Evolutionary conservation across 2,329 filamentous ascomycete genomes (phyloP), one percentile per base, ranked within the genome.

Genomic region (Cephalotrichum gorgonifer): DNA sequence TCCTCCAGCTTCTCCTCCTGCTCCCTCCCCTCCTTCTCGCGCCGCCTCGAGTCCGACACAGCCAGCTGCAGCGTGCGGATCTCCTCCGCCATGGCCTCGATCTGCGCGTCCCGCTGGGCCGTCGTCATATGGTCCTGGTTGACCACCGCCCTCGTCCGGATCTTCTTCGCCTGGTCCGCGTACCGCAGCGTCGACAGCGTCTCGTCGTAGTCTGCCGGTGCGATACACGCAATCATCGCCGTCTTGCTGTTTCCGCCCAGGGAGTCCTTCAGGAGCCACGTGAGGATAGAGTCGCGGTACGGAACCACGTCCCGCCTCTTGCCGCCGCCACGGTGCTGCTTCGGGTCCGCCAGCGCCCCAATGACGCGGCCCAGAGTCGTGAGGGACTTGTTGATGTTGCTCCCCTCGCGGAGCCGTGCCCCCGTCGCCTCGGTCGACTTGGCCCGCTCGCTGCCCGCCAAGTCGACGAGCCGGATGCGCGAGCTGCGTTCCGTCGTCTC

Each of bases 361-460:
- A 98, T 98, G 44, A 98, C 93, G 48, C 93, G 85, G 4, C 93
- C 93, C 9, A 98, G 79, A 0, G 93, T 97, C 1, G 91, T 96
- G 33, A 98, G 79, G 9, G 91, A 97, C 69, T 97, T 96, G 75
- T 98, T 98, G 78, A 98, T 98, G 65, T 97, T 96, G 59, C 88
- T 91, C 46, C 93, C 93, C 68, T 98, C 93, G 50, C 91, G 84
- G 22, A 98, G 78, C 28, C 93, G 83, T 58, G 85, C 83, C 12
- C 93, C 93, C 0, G 90, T 97, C 2, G 93, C 93, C 68, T 97
- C 91, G 33, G 93, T 98, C 1, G 89, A 83, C 64, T 95, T 96
- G 53, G 93, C 93, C 49, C 93, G 81, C 69, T 98, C 93, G 44
- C 88, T 95, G 41, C 93, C 93, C 14, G 93, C 93, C 46, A 98